Conservation (phyloP, 495 filamentous ascomycete genomes). For the Annulohypoxylon nitens region DNA sequence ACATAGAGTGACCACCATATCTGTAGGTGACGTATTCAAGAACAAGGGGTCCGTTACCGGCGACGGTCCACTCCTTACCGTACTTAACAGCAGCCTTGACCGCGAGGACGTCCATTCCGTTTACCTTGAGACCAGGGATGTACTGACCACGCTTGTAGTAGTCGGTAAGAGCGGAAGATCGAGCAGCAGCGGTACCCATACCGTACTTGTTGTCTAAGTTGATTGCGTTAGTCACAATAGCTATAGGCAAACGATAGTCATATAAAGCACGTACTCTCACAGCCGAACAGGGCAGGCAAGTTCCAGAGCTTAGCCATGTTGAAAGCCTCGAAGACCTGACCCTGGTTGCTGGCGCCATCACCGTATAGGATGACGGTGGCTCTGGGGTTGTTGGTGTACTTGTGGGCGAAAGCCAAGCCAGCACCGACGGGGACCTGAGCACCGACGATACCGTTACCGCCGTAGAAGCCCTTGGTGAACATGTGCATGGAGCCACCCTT, state of each 20-base stretch:
- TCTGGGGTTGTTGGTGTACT: slow-evolving; percentile 87
- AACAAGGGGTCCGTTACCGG: slow-evolving; percentile 91
- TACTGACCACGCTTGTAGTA: slow-evolving; percentile 99
- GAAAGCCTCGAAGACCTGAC: slow-evolving; percentile 99
- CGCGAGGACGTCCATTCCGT: slow-evolving; percentile 99
- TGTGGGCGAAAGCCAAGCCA: slow-evolving; percentile 95
- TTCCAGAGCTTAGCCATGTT: slow-evolving; percentile 99
- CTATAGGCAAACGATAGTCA: background rate
- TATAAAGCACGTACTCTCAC: slow-evolving; percentile 81
- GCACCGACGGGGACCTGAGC: slow-evolving; percentile 98
- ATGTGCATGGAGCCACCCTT: slow-evolving; percentile 99
- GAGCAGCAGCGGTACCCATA: slow-evolving; percentile 97
- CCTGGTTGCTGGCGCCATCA: slow-evolving; percentile 98
- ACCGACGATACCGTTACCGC: slow-evolving; percentile 98
- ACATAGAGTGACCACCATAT: slow-evolving; percentile 99
- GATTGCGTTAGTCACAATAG: slow-evolving; percentile 41
- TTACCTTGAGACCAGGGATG: slow-evolving; percentile 98
- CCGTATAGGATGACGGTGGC: slow-evolving; percentile 92
- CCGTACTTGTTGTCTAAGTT: slow-evolving; percentile 97
- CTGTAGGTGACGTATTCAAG: slow-evolving; percentile 99
- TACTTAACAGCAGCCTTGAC: slow-evolving; percentile 96
- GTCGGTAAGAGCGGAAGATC: slow-evolving; percentile 93
- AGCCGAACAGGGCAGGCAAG: slow-evolving; percentile 92
- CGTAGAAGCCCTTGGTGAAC: slow-evolving; percentile 98
- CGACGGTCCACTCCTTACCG: slow-evolving; percentile 84